These are phyloP conservation scores for Phytophthora megakarya DNA, from an alignment of 352 stramenopile genomes.

Conservation along the genomic window DNA sequence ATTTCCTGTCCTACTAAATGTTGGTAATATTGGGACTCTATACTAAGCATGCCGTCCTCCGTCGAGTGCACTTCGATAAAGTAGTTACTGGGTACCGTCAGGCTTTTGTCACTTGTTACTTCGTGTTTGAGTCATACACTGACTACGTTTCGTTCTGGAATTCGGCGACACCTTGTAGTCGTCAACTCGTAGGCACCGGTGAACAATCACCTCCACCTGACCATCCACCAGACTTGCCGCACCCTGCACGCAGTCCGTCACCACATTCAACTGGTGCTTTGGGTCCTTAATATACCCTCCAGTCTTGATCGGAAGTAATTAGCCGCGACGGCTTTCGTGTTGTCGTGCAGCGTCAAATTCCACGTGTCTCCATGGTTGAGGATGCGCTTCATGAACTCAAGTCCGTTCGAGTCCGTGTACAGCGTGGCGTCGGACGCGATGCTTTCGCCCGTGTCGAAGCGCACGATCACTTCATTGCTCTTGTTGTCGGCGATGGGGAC, in stretches of 20 bases:
- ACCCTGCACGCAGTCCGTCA: conserved; percentile 94
- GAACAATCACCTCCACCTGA: conserved; percentile 97
- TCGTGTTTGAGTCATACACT: too few species aligned
- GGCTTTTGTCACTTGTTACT: too few species aligned
- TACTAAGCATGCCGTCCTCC: too few species aligned
- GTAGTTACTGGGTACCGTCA: too few species aligned
- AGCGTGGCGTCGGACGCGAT: conserved; percentile 59
- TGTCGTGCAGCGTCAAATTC: conserved; percentile 87
- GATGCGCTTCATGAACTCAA: conserved; percentile 93
- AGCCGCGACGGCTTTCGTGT: conserved; percentile 92
- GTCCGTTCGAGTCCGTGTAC: conserved; percentile 96
- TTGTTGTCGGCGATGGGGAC: conserved; percentile 79
- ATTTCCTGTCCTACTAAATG: too few species aligned
- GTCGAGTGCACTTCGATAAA: too few species aligned
- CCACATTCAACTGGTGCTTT: conserved; percentile 80
- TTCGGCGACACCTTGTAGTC: too few species aligned
- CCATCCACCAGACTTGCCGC: conserved; percentile 89
- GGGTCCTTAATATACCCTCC: conserved; percentile 93
- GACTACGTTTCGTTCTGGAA: too few species aligned
- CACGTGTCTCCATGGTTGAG: conserved; percentile 91
- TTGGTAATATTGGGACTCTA: too few species aligned
- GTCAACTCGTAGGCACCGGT: too few species aligned
- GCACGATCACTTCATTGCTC: conserved; percentile 97
- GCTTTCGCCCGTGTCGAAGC: conserved; percentile 72
- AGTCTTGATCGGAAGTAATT: conserved; percentile 98